These are phyloP conservation scores for Casaregolazyma suthepensis DNA, from an alignment of 1,139 yeast species.

Conservation along the genomic window DNA sequence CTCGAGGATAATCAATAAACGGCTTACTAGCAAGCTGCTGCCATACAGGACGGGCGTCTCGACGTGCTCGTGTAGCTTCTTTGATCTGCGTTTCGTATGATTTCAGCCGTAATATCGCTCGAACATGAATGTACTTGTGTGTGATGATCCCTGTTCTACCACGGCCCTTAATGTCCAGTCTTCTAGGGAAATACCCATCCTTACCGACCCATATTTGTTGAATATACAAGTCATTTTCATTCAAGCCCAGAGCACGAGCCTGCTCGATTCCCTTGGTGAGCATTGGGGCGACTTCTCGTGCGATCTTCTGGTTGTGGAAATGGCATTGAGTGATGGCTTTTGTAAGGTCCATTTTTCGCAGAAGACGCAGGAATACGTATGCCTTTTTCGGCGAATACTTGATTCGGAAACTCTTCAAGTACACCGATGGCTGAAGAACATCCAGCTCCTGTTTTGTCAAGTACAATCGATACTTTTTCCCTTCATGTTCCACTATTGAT, in stretches of 20 bases:
- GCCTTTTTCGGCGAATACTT: constrained; percentile 87
- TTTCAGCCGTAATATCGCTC: constrained; percentile 64
- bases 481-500: constrained; percentile 46
- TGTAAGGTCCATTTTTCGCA: constrained; percentile 62
- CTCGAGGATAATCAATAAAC: constrained; percentile 23
- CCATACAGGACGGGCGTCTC: constrained; percentile 30
- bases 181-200: constrained; percentile 68
- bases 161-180: constrained; percentile 84
- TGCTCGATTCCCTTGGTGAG: constrained; percentile 68
- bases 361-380: constrained; percentile 69
- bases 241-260: constrained; percentile 53
- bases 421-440: constrained; percentile 78
- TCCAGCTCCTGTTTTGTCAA: constrained; percentile 61
- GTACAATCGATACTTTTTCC: constrained; percentile 49
- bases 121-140: constrained; percentile 75
- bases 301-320: constrained; percentile 73
- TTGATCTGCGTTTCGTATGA: constrained; percentile 49
- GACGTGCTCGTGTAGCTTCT: constrained; percentile 41
- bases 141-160: constrained; percentile 78
- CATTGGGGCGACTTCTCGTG: constrained; percentile 72
- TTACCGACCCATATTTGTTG: constrained; percentile 89
- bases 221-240: constrained; percentile 60
- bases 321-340: constrained; percentile 91
- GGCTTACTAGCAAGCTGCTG: constrained; percentile 24
- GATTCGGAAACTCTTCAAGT: constrained; percentile 68